These are phyloP conservation scores for Trichoderma cornu-damae DNA, from an alignment of 2,329 filamentous ascomycete species.

Conservation along the genomic window DNA sequence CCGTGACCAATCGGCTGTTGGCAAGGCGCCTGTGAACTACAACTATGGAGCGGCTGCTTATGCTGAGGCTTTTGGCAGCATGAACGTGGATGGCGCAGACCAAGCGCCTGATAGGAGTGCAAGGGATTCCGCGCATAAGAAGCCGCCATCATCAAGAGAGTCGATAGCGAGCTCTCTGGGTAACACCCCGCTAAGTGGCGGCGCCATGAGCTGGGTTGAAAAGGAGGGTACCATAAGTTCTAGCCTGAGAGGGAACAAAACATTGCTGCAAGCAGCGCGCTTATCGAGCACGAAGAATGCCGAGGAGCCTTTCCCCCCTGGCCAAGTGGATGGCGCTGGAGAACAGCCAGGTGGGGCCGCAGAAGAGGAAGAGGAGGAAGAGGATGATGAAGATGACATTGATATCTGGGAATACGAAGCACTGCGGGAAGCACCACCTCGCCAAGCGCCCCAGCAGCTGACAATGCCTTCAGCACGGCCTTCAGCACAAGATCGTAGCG, in stretches of 20 bases:
- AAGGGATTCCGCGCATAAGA: slow-evolving; percentile 15
- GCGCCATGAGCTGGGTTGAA: slow-evolving; percentile 43
- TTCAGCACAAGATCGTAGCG: slow-evolving; percentile 22
- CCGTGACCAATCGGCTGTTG: slow-evolving; percentile 17
- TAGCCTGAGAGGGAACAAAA: slow-evolving; percentile 33
- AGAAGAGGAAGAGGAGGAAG: not conserved
- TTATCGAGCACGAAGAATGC: slow-evolving; percentile 11
- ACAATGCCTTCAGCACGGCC: slow-evolving; percentile 23
- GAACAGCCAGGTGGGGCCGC: slow-evolving; percentile 23
- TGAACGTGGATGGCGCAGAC: not conserved
- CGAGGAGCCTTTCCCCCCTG: slow-evolving; percentile 4
- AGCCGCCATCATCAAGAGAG: slow-evolving; percentile 22
- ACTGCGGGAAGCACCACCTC: slow-evolving; percentile 40
- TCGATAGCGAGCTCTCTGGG: slow-evolving; percentile 34
- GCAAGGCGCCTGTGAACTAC: slow-evolving; percentile 26
- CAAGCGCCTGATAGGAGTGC: slow-evolving; percentile 29
- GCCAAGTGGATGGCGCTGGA: slow-evolving; percentile 21
- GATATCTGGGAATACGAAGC: slow-evolving; percentile 57
- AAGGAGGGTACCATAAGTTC: slow-evolving; percentile 36
- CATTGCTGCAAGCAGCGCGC: slow-evolving; percentile 29
- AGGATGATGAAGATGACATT: slow-evolving; percentile 37
- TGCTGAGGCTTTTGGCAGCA: not conserved
- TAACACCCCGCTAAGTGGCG: slow-evolving; percentile 31
- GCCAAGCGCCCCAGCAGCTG: slow-evolving; percentile 28
- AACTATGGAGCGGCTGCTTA: slow-evolving; percentile 26